These are phyloP conservation scores for Ophiostoma ulmi DNA, from an alignment of 2,329 filamentous ascomycete species.

Conservation along the genomic window DNA sequence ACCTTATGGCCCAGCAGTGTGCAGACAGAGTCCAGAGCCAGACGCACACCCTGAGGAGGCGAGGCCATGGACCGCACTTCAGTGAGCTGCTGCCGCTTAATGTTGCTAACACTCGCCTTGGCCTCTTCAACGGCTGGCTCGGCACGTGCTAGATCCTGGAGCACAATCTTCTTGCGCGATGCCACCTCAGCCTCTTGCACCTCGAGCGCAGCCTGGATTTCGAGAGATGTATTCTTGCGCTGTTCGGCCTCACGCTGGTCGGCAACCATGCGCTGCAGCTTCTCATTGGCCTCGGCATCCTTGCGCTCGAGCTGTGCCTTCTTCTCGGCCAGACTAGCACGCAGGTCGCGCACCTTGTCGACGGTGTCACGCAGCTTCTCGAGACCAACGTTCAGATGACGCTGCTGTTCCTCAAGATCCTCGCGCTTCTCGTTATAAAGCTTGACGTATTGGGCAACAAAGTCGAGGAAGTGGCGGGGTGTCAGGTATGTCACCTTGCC, in stretches of 20 bases:
- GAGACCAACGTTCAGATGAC: conserved; percentile 94
- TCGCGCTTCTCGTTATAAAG: conserved; percentile 98
- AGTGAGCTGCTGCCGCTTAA: conserved; percentile 93
- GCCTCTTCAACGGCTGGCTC: conserved; percentile 91
- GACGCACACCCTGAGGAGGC: conserved; percentile 81
- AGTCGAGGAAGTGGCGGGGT: conserved; percentile 94
- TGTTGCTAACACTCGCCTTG: conserved; percentile 94
- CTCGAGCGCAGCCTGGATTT: conserved; percentile 82
- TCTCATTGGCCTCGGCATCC: conserved; percentile 92
- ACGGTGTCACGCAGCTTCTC: conserved; percentile 97
- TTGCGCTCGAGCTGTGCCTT: conserved; percentile 90
- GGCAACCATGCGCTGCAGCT: conserved; percentile 92
- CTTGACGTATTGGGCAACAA: conserved; percentile 95
- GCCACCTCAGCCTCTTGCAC: conserved; percentile 87
- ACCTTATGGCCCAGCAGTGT: conserved; percentile 87
- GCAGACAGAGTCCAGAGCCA: conserved; percentile 94
- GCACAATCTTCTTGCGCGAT: conserved; percentile 72
- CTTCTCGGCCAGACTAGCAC: conserved; percentile 87
- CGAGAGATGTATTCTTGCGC: conserved; percentile 77
- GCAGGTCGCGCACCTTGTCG: conserved; percentile 90
- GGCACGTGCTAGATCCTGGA: conserved; percentile 80
- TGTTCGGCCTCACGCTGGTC: conserved; percentile 94
- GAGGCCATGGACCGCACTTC: conserved; percentile 97
- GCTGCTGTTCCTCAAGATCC: conserved; percentile 96
- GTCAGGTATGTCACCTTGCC: conserved; percentile 90